Evolutionary conservation across 2,329 filamentous ascomycete genomes (phyloP).

Genomic region (Diaporthe sp.): DNA sequence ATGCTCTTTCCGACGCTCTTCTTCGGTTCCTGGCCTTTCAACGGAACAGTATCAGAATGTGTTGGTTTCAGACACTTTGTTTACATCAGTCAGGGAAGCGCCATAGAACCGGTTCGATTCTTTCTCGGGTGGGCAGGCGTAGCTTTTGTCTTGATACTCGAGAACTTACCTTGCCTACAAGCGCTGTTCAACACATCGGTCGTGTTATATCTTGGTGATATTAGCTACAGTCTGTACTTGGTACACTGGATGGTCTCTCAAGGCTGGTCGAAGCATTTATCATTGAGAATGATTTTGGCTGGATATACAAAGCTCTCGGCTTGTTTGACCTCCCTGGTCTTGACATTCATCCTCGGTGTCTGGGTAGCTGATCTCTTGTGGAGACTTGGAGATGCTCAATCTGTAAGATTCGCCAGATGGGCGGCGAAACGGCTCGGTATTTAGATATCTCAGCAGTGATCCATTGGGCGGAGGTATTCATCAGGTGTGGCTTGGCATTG

Average conservation of each 20-base stretch:
- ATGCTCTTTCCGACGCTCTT: background rate
- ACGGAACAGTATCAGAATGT: background rate
- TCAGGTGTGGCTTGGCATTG: background rate
- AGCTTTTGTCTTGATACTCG: background rate
- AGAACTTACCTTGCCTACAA: background rate
- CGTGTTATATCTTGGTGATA: constrained; percentile 57
- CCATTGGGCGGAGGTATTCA: too few species aligned
- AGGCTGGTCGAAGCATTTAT: background rate
- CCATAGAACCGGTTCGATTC: background rate
- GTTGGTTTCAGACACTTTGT: constrained; percentile 56
- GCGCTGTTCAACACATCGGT: constrained; percentile 45
- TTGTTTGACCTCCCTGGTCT: background rate
- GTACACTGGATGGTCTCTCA: constrained; percentile 59
- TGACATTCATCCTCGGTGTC: constrained; percentile 38
- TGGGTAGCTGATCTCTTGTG: constrained; percentile 60
- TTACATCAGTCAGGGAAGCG: constrained; percentile 31
- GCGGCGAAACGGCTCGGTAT: constrained; percentile 40
- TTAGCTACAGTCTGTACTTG: constrained; percentile 59
- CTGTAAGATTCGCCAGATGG: constrained; percentile 55
- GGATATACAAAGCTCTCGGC: background rate
- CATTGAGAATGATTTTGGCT: background rate
- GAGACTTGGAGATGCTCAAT: constrained; percentile 55
- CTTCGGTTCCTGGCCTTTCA: constrained; percentile 6
- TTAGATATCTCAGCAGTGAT: background rate
- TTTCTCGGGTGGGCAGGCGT: background rate